Evolutionary conservation across 2,329 filamentous ascomycete species (phyloP).

Genomic region (Trichoderma endophyticum): DNA sequence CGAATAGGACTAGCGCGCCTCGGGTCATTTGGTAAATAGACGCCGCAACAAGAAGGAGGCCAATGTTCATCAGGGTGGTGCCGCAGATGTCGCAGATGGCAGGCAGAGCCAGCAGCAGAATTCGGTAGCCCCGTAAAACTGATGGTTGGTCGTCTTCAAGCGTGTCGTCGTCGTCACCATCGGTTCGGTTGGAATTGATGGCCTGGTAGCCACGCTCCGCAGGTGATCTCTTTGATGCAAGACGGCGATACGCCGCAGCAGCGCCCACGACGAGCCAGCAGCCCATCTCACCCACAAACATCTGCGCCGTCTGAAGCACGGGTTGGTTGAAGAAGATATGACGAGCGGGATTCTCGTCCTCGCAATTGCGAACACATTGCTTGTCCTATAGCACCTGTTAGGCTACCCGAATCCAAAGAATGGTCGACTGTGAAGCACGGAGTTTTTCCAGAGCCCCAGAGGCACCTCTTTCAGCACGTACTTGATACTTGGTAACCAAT

Average conservation of each 20-base stretch:
- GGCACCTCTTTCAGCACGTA: constrained; percentile 37
- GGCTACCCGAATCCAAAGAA: not conserved
- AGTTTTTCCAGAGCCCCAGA: not conserved
- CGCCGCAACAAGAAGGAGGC: constrained; percentile 86
- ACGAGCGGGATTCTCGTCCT: constrained; percentile 62
- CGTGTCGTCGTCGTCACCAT: constrained; percentile 24
- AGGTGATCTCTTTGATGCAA: constrained; percentile 43
- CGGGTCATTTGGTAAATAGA: constrained; percentile 99
- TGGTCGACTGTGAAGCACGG: not conserved
- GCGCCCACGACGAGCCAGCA: constrained; percentile 87
- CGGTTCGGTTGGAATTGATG: constrained; percentile 47
- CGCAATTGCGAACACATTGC: constrained; percentile 92
- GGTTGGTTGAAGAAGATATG: constrained; percentile 84
- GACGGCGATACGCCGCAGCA: constrained; percentile 63
- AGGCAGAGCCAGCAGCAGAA: constrained; percentile 76
- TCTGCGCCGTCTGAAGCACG: constrained; percentile 92
- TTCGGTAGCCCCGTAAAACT: constrained; percentile 65
- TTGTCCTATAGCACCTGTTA: constrained; percentile 64
- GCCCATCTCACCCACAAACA: constrained; percentile 96
- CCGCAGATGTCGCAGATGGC: constrained; percentile 92
- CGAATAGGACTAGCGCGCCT: constrained; percentile 90
- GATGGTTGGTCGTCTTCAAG: constrained; percentile 41
- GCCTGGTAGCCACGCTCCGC: constrained; percentile 62
- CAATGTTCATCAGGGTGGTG: constrained; percentile 96
- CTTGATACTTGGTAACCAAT: constrained; percentile 93